Conservation (phyloP, 306 rosid species). For the Erythrophleum fordii region DNA sequence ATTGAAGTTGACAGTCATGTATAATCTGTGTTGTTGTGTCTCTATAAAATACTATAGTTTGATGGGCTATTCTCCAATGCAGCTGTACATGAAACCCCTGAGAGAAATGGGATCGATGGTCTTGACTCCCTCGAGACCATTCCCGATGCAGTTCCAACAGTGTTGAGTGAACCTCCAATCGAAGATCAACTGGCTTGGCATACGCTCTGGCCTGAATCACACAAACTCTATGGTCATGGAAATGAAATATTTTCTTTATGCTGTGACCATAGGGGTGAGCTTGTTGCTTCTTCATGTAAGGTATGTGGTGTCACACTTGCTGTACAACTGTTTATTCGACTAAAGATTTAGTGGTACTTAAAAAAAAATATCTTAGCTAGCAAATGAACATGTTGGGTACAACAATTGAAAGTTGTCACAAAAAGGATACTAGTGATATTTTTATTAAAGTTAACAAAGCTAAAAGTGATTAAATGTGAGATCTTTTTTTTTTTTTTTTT, state of each 20-base stretch:
- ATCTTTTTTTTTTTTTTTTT: not conserved
- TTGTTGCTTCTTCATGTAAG: slow-evolving; percentile 97
- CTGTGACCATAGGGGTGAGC: slow-evolving; percentile 83
- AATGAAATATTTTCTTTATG: slow-evolving; percentile 89
- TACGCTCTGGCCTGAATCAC: slow-evolving; percentile 98
- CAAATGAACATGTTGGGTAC: not conserved
- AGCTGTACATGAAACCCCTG: slow-evolving; percentile 60
- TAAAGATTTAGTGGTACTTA: slow-evolving; percentile 7
- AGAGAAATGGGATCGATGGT: slow-evolving; percentile 63
- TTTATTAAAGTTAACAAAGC: not conserved
- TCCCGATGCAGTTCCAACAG: slow-evolving; percentile 90
- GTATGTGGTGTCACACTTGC: slow-evolving; percentile 50
- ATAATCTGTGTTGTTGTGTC: slow-evolving; percentile 3
- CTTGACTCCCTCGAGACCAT: slow-evolving; percentile 83
- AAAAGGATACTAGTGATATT: not conserved
- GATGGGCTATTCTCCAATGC: slow-evolving; percentile 41
- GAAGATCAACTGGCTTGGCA: slow-evolving; percentile 99
- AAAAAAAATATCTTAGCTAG: not conserved
- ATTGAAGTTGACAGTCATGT: slow-evolving; percentile 7
- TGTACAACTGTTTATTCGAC: slow-evolving; percentile 9
- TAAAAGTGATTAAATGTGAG: not conserved
- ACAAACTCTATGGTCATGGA: slow-evolving; percentile 98
- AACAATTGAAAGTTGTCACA: not conserved
- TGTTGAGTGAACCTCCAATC: slow-evolving; percentile 86
- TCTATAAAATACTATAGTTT: slow-evolving; percentile 11